These are phyloP conservation scores for Mycena kentingensis DNA, from an alignment of 768 basidiomycete species.

Conservation along the genomic window DNA sequence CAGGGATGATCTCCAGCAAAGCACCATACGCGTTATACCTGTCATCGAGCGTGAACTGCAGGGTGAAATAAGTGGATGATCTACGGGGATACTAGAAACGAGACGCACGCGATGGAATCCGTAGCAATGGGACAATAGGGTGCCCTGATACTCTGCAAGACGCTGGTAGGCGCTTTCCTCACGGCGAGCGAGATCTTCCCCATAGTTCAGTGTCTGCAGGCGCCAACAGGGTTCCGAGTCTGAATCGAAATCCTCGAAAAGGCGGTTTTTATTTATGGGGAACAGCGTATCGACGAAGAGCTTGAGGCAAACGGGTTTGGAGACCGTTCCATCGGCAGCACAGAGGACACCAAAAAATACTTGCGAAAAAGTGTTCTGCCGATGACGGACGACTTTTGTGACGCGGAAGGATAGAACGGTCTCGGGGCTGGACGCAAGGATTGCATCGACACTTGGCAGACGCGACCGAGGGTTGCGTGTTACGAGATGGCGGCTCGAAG, in stretches of 20 bases:
- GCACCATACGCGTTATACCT: not conserved
- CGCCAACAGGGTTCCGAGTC: not conserved
- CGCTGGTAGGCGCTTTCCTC: slow-evolving; percentile 1
- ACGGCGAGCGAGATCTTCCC: not conserved
- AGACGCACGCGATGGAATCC: not conserved
- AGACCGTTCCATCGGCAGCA: not conserved
- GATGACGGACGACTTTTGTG: not conserved
- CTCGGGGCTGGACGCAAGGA: not conserved
- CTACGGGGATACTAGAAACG: not conserved
- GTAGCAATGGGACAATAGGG: slow-evolving; percentile 1
- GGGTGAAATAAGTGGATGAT: not conserved
- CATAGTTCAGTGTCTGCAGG: not conserved
- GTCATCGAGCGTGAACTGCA: not conserved
- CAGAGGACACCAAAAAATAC: slow-evolving; percentile 2
- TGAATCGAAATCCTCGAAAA: not conserved
- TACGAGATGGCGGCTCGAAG: not conserved
- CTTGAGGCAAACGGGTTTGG: not conserved
- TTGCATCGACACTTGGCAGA: not conserved
- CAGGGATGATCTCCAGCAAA: not conserved
- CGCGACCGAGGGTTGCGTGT: not conserved
- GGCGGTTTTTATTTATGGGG: not conserved
- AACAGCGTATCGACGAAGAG: not conserved
- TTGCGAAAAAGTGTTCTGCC: not conserved
- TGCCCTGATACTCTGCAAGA: not conserved
- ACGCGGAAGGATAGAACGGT: not conserved